Evolutionary conservation across 164 flowering plant species (phyloP), one percentile per base, ranked within the genome.

Genomic region (Dillenia turbinata): DNA sequence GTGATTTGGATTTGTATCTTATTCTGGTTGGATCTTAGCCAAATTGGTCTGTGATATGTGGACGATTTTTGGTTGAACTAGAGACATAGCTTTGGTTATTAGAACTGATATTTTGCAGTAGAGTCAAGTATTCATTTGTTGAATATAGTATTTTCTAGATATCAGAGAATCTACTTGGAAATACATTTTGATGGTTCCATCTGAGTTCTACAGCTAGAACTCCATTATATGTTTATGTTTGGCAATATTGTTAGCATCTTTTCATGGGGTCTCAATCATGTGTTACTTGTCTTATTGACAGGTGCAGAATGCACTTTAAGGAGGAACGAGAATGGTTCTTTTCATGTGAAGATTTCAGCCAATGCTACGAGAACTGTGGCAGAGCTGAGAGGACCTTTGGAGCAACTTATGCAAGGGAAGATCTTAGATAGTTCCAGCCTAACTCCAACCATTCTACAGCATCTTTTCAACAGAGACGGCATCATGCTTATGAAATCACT

Each of bases 311-410:
- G 80, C 66, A 58, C 12, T 69, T 54, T 88, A 9, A 86, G 78
- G 15, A 72, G 72, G 66, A 85, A 74, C 64, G 77, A 67, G 14
- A 88, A 82, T 77, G 96, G 99, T 26, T 84, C 88, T 24, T 83
- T 71, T 61, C 75, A 92, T 22, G 92, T 92, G 52, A 88, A 75
- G 67, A 79, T 95, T 72, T 78, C 86, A 52, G 88, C 97, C 15
- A 78, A 78, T 71, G 98, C 97, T 7, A 90, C 96, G 33, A 87
- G 69, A 69, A 83, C 77, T 12, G 89, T 95, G 53, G 98, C 96
- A 43, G 96, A 90, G 60, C 19, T 85, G 65, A 81, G 98, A 66
- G 81, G 77, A 73, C 89, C 95, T 17, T 69, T 95, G 53, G 98
- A 92, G 75, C 74, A 78, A 73, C 81, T 95, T 17, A 80, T 85